Conservation (phyloP, 1,284 basidiomycete genomes). For the Peniophora sp. region DNA sequence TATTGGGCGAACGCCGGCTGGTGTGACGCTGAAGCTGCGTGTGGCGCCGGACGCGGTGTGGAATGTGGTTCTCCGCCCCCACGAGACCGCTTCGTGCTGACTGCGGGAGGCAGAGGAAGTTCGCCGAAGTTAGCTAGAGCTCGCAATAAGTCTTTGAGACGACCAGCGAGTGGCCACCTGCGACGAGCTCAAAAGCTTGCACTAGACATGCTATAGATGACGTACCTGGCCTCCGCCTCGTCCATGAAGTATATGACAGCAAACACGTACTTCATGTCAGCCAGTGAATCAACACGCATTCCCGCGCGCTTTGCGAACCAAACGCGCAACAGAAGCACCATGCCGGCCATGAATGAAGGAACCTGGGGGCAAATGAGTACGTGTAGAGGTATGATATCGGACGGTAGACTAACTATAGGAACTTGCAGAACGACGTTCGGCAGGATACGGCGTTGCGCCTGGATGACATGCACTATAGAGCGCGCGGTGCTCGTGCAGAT, state of each 20-base stretch:
- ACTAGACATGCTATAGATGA: slow-evolving; percentile 5
- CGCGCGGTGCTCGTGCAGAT: slow-evolving; percentile 82
- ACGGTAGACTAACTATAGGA: slow-evolving; percentile 5
- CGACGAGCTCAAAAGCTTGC: too few relatives aligned
- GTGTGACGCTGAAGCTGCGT: too few relatives aligned
- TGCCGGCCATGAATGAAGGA: slow-evolving; percentile 48
- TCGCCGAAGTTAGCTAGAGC: slow-evolving; percentile 53
- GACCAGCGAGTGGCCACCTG: slow-evolving; percentile 31
- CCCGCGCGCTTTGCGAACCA: slow-evolving; percentile 55
- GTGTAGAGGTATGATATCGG: slow-evolving; percentile 8
- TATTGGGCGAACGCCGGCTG: too few relatives aligned
- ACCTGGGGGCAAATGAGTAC: too few relatives aligned
- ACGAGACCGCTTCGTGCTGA: too few relatives aligned
- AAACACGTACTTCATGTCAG: slow-evolving; percentile 56
- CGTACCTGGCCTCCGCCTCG: slow-evolving; percentile 33
- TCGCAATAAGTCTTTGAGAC: slow-evolving; percentile 47
- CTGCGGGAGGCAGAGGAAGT: slow-evolving; percentile 44
- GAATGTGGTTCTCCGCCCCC: too few relatives aligned
- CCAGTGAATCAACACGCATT: slow-evolving; percentile 36
- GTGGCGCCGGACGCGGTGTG: too few relatives aligned
- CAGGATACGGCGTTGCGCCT: slow-evolving; percentile 37
- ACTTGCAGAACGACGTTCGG: not conserved
- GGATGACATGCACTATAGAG: slow-evolving; percentile 67
- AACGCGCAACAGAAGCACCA: slow-evolving; percentile 60
- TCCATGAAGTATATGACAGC: slow-evolving; percentile 51